phyloP scores from a whole-genome alignment of 2,329 filamentous ascomycete species.

The Microsporum ferrugineum region DNA sequence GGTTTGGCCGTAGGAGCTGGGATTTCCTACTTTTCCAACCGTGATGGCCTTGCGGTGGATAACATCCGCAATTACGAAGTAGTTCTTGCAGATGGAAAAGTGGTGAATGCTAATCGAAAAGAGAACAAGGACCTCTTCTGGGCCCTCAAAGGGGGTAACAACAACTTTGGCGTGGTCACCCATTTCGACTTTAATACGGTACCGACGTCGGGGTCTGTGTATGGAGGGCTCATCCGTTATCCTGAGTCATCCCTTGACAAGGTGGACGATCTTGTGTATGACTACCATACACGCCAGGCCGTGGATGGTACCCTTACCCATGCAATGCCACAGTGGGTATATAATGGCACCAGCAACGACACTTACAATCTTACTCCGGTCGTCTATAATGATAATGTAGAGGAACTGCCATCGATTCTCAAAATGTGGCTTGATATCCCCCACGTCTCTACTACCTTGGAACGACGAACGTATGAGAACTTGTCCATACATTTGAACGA shows the following conservation, averaged over 20 bases:
- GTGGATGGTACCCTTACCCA: slow-evolving; percentile 5
- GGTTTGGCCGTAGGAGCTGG: slow-evolving; percentile 20
- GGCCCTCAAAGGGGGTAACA: slow-evolving; percentile 37
- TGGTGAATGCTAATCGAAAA: slow-evolving; percentile 25
- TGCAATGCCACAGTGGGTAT: slow-evolving; percentile 7
- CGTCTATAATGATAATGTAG: slow-evolving; percentile 5
- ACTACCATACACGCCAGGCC: slow-evolving; percentile 7
- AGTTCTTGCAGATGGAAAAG: slow-evolving; percentile 31
- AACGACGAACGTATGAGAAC: slow-evolving; percentile 1
- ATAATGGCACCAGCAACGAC: not conserved
- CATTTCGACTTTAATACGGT: slow-evolving; percentile 33
- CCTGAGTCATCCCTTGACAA: slow-evolving; percentile 1
- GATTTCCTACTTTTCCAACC: slow-evolving; percentile 28
- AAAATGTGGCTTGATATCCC: slow-evolving; percentile 6
- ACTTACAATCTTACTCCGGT: not conserved
- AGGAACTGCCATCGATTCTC: slow-evolving; percentile 2
- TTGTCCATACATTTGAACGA: slow-evolving; percentile 6
- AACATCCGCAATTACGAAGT: slow-evolving; percentile 27
- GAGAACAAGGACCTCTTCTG: slow-evolving; percentile 40
- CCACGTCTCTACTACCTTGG: not conserved
- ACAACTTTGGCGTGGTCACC: slow-evolving; percentile 33
- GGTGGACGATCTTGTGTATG: slow-evolving; percentile 4
- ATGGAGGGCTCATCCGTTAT: slow-evolving; percentile 5
- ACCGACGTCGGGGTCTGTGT: not conserved
- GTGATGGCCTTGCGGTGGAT: slow-evolving; percentile 28